Evolutionary conservation across 306 rosid genomes (phyloP), one percentile per base, ranked within the genome.

Genomic region (Cicer yamashitae): DNA sequence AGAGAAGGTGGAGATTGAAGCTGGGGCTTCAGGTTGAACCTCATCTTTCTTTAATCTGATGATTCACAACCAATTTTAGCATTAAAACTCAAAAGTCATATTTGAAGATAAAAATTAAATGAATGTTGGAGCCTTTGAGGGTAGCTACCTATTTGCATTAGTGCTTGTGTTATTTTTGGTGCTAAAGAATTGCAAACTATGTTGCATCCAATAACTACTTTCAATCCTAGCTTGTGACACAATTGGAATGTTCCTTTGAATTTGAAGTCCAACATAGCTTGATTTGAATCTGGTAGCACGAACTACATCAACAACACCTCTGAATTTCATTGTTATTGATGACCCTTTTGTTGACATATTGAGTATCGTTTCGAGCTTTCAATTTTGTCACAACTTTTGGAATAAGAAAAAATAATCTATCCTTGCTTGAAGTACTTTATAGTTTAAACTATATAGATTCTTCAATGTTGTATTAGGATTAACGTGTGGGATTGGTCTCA

Each of bases 301-400:
- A 73, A 79, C 41, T 8, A 67, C 51, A 58, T 79, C 83, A 53
- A 88, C 69, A 78, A 82, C 67, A 57, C 70, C 63, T 77, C 44
- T 78, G 64, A 84, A 78, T 71, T 70, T 86, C 79, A 18, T 54
- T 50, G 63, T 66, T 34, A 65, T 57, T 88, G 77, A 77, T 43
- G 74, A 54, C 1, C 83, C 76, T 82, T 67, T 85, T 48, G 67
- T 58, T 38, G 85, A 70, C 90, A 84, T 84, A 20, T 18, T 72
- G 67, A 52, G 14, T 58, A 46, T 0, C 38, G 61, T 71, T 47
- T 41, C 48, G 69, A 37, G 8, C 52, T 71, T 47, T 48, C 62
- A 74, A 37, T 56, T 74, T 70, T 79, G 57, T 73, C 67, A 71
- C 40, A 38, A 77, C 0, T 13, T 56, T 3, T 25, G 46, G 37